Conservation (phyloP, 352 stramenopile genomes). For the Pelagophyceae sp. region DNA sequence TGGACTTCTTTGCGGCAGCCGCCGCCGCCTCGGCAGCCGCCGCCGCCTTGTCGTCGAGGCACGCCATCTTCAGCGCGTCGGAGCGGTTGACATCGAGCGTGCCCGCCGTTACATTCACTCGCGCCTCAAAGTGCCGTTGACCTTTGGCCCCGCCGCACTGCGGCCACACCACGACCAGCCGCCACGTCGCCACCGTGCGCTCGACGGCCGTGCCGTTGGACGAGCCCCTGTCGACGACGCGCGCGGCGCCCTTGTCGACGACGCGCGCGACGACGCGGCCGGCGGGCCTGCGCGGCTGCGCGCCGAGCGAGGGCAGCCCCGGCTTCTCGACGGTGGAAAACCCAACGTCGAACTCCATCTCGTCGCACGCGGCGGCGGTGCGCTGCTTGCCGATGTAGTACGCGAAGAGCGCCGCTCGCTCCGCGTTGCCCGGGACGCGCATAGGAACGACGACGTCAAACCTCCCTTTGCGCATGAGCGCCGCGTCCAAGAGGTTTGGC, state of each 20-base stretch:
- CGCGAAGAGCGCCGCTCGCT: slow-evolving; percentile 89
- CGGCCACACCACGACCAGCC: not conserved
- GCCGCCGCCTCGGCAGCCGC: no score
- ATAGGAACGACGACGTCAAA: slow-evolving; percentile 97
- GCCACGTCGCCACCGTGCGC: no score
- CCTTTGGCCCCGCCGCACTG: not conserved
- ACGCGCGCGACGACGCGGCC: not conserved
- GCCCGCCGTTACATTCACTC: no score
- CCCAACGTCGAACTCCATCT: not conserved
- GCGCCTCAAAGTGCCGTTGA: no score
- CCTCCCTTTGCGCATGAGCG: slow-evolving; percentile 87
- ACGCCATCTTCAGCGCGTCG: not conserved
- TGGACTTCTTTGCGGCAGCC: no score
- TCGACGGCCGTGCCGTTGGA: not conserved
- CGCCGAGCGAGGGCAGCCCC: not conserved
- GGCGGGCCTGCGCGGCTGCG: not conserved
- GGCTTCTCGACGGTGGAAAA: not conserved
- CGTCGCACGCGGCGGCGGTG: not conserved
- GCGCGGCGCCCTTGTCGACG: not conserved
- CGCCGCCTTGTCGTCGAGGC: not conserved
- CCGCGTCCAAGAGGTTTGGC: slow-evolving; percentile 93
- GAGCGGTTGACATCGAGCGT: no score
- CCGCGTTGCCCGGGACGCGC: slow-evolving; percentile 91
- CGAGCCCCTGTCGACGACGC: not conserved
- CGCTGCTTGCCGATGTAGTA: not conserved